Percentiles rank a stretch among this genome's conserved stretches.
phyloP scores from a whole-genome alignment of 768 basidiomycete species.

The Leccinum truebloodii region DNA sequence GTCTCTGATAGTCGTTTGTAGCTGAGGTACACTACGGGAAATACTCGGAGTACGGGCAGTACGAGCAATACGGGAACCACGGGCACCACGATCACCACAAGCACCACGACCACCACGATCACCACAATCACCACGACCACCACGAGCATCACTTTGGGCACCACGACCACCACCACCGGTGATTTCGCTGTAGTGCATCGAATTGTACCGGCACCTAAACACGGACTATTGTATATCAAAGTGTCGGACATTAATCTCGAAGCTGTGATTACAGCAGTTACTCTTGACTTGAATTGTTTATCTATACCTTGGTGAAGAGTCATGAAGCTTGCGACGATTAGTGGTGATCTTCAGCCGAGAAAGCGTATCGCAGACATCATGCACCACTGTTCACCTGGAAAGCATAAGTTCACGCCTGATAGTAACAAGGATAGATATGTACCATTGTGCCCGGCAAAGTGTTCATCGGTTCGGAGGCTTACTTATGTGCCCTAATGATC shows the following conservation, averaged over 20 bases:
- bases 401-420: too few species aligned
- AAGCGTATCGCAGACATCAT: background rate
- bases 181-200: background rate
- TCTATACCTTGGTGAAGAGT: background rate
- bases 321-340: background rate
- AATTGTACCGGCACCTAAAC: background rate
- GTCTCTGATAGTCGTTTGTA: conserved; percentile 8
- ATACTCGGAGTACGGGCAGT: too few species aligned
- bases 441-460: background rate
- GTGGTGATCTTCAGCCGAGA: background rate
- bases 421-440: background rate
- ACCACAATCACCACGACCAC: background rate
- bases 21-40: conserved; percentile 5
- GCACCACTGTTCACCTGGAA: background rate
- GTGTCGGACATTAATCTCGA: background rate
- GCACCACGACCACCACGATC: background rate
- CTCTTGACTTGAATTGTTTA: background rate
- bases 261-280: background rate
- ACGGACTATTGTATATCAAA: conserved; percentile 11
- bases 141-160: background rate
- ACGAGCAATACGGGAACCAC: background rate
- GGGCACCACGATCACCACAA: background rate
- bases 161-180: background rate
- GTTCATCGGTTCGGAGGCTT: background rate
- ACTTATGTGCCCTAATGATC: background rate